These are phyloP conservation scores for Skeletonema marinoi DNA, from an alignment of 108 stramenopile genomes.

Conservation along the genomic window DNA sequence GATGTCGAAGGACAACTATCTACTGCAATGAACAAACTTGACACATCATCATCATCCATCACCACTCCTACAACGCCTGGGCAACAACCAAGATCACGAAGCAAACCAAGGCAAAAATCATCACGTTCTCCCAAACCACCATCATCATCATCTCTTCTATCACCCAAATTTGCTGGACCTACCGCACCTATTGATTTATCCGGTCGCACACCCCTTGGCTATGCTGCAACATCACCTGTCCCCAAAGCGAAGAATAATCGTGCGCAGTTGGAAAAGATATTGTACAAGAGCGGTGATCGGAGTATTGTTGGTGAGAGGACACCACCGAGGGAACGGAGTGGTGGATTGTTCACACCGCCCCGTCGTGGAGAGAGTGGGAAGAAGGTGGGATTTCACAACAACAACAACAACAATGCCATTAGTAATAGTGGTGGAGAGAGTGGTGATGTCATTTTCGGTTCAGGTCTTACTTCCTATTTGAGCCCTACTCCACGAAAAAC, in stretches of 20 bases:
- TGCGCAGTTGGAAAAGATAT: constrained; percentile 38
- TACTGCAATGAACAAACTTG: constrained; percentile 7
- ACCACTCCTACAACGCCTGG: neutral
- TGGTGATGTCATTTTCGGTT: neutral
- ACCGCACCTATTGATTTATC: constrained; percentile 61
- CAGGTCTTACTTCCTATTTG: constrained; percentile 13
- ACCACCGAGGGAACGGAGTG: constrained; percentile 48
- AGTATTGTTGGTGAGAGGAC: constrained; percentile 59
- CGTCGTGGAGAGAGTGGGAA: neutral
- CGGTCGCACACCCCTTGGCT: constrained; percentile 71
- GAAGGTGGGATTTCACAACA: neutral
- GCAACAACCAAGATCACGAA: neutral
- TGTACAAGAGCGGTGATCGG: constrained; percentile 67
- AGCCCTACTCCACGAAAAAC: constrained; percentile 38
- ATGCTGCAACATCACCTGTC: constrained; percentile 58
- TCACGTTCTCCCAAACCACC: constrained; percentile 20
- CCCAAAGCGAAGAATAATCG: constrained; percentile 54
- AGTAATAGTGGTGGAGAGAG: neutral
- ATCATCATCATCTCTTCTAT: neutral
- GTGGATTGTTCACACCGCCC: constrained; percentile 15
- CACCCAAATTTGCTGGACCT: constrained; percentile 32
- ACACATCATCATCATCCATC: neutral
- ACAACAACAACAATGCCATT: neutral
- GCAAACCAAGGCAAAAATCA: neutral
- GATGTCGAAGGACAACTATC: neutral